These are phyloP conservation scores for Secale cereale DNA, from an alignment of 176 grass and related monocot species.

Conservation along the genomic window DNA sequence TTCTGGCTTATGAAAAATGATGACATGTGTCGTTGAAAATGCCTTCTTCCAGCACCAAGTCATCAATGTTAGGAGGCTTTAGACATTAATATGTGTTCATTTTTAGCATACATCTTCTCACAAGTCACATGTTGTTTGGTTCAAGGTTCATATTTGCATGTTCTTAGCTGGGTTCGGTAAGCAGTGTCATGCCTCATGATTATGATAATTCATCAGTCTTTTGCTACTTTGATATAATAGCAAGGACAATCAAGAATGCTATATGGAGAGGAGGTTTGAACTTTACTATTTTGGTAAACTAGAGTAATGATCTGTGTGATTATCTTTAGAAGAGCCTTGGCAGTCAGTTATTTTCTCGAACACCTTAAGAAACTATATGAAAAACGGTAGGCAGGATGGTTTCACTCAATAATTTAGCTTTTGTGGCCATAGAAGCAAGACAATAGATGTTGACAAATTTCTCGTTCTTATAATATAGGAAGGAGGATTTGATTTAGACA, in stretches of 20 bases:
- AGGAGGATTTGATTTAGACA: slow-evolving; percentile 99
- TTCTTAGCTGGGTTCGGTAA: not conserved
- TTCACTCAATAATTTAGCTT: not conserved
- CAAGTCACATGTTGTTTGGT: not conserved
- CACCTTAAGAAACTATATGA: slow-evolving; percentile 7
- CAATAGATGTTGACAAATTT: slow-evolving; percentile 29
- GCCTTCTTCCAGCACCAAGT: not conserved
- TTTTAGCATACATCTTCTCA: slow-evolving; percentile 13
- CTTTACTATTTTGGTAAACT: not conserved
- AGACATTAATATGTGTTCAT: slow-evolving; percentile 5
- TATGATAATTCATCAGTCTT: not conserved
- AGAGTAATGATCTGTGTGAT: not conserved
- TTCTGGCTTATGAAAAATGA: slow-evolving; percentile 4
- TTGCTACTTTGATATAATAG: slow-evolving; percentile 9
- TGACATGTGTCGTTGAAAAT: slow-evolving; percentile 6
- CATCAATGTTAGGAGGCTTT: not conserved
- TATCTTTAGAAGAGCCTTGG: not conserved
- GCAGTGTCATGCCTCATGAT: not conserved
- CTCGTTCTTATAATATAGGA: slow-evolving; percentile 61
- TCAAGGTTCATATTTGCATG: not conserved
- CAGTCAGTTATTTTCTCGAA: not conserved
- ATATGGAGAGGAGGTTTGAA: not conserved
- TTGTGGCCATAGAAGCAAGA: not conserved
- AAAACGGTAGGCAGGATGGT: not conserved
- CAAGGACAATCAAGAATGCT: not conserved